phyloP scores from a whole-genome alignment of 306 rosid species.

The Corylus americana region DNA sequence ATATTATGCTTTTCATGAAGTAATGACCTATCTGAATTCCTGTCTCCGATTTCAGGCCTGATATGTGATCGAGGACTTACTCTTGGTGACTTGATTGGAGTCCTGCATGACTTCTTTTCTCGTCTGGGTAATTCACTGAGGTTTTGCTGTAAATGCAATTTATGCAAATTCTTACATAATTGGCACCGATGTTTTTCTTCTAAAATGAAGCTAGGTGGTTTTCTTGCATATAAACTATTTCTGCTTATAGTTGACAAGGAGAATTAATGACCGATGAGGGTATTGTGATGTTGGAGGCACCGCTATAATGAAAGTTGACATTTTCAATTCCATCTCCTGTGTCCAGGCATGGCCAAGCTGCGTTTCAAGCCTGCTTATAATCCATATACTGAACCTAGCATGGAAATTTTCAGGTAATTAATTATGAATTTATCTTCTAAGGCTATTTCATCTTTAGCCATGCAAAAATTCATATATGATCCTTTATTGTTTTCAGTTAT shows the following conservation, averaged over 20 bases:
- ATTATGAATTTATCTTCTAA: conserved; percentile 6
- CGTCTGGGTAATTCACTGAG: conserved; percentile 61
- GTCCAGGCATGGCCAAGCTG: conserved; percentile 78
- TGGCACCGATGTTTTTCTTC: neutral
- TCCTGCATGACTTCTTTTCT: conserved; percentile 83
- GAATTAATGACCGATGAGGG: neutral
- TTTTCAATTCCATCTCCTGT: conserved; percentile 2
- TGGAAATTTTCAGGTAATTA: conserved; percentile 89
- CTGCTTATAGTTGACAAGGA: neutral
- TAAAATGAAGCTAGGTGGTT: neutral
- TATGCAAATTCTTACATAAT: neutral
- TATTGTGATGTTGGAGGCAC: neutral
- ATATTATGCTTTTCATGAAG: neutral
- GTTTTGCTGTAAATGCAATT: conserved; percentile 4
- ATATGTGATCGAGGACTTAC: conserved; percentile 89
- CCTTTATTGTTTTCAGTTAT: conserved; percentile 48
- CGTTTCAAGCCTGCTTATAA: conserved; percentile 96
- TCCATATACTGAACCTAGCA: conserved; percentile 97
- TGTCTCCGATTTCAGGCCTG: conserved; percentile 58
- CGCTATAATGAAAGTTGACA: neutral
- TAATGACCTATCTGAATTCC: neutral
- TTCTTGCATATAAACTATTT: neutral
- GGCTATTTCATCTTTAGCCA: conserved; percentile 19
- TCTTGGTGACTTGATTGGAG: conserved; percentile 84
- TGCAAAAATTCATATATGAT: conserved; percentile 7